phyloP scores from a whole-genome alignment of 2,329 filamentous ascomycete genomes.

The Sarocladium kiliense region DNA sequence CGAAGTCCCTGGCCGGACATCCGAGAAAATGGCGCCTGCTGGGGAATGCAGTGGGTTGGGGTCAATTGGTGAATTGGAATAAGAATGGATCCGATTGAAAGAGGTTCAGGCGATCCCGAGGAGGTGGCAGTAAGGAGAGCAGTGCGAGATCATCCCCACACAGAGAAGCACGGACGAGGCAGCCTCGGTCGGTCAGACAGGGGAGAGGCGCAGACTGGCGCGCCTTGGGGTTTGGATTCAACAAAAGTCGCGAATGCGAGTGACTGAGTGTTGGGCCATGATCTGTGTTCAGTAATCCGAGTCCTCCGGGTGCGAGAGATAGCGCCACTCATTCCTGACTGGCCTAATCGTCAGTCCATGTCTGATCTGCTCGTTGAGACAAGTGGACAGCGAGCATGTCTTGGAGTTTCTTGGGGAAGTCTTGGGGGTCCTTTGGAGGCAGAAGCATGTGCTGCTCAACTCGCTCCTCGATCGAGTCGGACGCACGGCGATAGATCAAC shows the following conservation, averaged over 20 bases:
- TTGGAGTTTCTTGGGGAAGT: background rate
- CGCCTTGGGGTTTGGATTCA: too few species aligned
- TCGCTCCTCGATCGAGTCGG: too few species aligned
- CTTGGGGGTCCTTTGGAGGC: background rate
- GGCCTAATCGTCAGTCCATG: background rate
- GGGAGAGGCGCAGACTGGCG: too few species aligned
- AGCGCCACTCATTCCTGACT: background rate
- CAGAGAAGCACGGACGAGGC: too few species aligned
- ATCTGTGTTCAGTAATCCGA: too few species aligned
- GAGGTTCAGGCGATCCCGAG: too few species aligned
- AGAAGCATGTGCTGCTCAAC: background rate
- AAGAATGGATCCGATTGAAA: background rate
- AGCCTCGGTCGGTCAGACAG: too few species aligned
- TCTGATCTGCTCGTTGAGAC: background rate
- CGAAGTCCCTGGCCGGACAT: background rate
- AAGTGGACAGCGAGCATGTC: background rate
- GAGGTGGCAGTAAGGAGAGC: too few species aligned
- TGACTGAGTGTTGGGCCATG: too few species aligned
- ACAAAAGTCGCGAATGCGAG: too few species aligned
- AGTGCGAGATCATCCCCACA: too few species aligned
- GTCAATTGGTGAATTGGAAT: background rate
- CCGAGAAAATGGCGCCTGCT: background rate
- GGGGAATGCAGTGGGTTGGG: background rate
- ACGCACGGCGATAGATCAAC: too few species aligned
- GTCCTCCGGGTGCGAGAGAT: background rate